phyloP scores from a whole-genome alignment of 805 yeast species.

The Metschnikowia lochheadii region DNA sequence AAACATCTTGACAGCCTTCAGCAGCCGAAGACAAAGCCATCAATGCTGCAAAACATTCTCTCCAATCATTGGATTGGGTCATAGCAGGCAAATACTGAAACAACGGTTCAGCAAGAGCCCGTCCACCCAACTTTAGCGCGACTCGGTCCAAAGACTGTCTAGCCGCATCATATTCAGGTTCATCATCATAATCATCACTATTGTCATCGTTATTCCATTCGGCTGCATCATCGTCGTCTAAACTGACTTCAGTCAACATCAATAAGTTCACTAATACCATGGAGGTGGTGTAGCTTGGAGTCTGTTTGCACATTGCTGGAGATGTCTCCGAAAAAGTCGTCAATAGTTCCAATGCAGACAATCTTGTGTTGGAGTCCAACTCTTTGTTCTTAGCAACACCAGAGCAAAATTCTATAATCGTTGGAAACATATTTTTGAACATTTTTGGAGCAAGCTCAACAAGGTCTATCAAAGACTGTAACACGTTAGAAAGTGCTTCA shows the following conservation, averaged over 20 bases:
- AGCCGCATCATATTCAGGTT: conserved; percentile 84
- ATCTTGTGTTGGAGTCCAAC: conserved; percentile 72
- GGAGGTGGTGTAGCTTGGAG: conserved; percentile 64
- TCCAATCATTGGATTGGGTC: conserved; percentile 77
- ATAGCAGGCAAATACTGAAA: conserved; percentile 84
- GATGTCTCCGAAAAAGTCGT: conserved; percentile 91
- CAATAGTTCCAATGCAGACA: conserved; percentile 82
- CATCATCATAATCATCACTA: conserved; percentile 71
- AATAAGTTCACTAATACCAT: conserved; percentile 71
- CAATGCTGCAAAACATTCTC: conserved; percentile 92
- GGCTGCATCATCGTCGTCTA: conserved; percentile 82
- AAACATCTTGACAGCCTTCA: conserved; percentile 91
- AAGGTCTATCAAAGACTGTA: conserved; percentile 83
- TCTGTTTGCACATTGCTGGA: conserved; percentile 89
- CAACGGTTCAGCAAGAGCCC: conserved; percentile 75
- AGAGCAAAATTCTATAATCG: conserved; percentile 83
- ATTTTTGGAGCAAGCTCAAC: conserved; percentile 93
- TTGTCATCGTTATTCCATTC: conserved; percentile 83
- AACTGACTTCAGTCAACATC: conserved; percentile 89
- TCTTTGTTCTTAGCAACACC: conserved; percentile 78
- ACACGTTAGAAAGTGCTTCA: conserved; percentile 76
- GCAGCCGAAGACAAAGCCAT: conserved; percentile 97
- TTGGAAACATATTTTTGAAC: conserved; percentile 86
- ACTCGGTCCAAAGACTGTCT: conserved; percentile 93
- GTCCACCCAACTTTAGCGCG: conserved; percentile 78